Evolutionary conservation across 163 green algal genomes (phyloP).

Genomic region (Volvox carteri): DNA sequence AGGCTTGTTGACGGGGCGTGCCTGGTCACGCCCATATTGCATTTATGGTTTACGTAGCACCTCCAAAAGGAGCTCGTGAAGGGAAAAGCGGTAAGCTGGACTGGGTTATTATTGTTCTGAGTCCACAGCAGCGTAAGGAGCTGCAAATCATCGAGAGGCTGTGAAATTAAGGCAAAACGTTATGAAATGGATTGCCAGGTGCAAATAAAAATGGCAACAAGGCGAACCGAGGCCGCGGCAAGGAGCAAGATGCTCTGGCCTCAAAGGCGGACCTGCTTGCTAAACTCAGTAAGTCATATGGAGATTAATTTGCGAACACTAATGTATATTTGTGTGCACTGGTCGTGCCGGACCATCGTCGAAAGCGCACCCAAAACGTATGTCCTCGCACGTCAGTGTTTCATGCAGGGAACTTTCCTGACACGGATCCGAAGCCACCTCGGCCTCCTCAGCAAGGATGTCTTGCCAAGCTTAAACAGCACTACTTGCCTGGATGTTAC

Average conservation of each 20-base stretch:
- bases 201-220: conserved; percentile 37
- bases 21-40: conserved; percentile 13
- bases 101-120: not conserved
- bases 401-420: too few relatives aligned
- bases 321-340: too few relatives aligned
- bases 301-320: not conserved
- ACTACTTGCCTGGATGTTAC: too few relatives aligned
- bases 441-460: too few relatives aligned
- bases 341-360: too few relatives aligned
- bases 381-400: too few relatives aligned
- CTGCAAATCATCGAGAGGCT: too few relatives aligned
- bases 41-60: conserved; percentile 41
- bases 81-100: conserved; percentile 5
- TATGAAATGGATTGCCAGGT: not conserved
- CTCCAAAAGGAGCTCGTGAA: conserved; percentile 8
- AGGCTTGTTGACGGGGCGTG: conserved; percentile 8
- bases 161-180: too few relatives aligned
- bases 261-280: conserved; percentile 40
- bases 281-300: conserved; percentile 43
- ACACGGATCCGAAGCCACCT: too few relatives aligned
- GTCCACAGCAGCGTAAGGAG: not conserved
- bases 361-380: too few relatives aligned
- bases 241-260: conserved; percentile 9
- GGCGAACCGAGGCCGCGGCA: not conserved
- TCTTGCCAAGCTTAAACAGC: too few relatives aligned